phyloP scores from a whole-genome alignment of 148 eudicot species.

The Persicaria tinctoria region DNA sequence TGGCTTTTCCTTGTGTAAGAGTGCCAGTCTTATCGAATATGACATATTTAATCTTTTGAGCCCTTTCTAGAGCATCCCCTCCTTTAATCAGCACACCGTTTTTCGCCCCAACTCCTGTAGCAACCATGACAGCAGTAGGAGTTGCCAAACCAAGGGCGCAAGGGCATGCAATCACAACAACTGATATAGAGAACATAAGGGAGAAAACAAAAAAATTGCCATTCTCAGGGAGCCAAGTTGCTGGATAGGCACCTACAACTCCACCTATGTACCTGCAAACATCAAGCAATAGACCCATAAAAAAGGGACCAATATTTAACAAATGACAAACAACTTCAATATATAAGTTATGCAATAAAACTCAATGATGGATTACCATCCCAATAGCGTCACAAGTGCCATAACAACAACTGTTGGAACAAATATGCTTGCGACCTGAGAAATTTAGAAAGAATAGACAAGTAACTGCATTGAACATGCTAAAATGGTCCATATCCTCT shows the following conservation, averaged over 20 bases:
- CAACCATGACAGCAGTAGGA: slow-evolving; percentile 98
- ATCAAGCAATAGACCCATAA: slow-evolving; percentile 3
- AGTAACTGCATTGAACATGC: neutral
- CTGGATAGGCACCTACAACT: slow-evolving; percentile 60
- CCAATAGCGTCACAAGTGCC: slow-evolving; percentile 68
- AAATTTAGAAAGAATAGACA: neutral
- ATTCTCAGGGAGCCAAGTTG: slow-evolving; percentile 74
- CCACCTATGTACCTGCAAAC: slow-evolving; percentile 68
- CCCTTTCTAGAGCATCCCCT: slow-evolving; percentile 97
- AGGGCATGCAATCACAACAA: slow-evolving; percentile 94
- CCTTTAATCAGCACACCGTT: slow-evolving; percentile 95
- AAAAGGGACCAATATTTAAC: neutral
- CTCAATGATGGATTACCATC: slow-evolving; percentile 51
- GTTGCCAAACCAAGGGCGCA: slow-evolving; percentile 99
- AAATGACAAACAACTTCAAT: neutral
- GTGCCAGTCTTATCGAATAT: slow-evolving; percentile 97
- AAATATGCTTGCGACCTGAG: slow-evolving; percentile 92
- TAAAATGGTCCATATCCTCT: neutral
- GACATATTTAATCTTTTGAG: slow-evolving; percentile 80
- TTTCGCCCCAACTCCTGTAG: slow-evolving; percentile 98
- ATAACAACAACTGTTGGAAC: slow-evolving; percentile 79
- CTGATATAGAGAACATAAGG: slow-evolving; percentile 94
- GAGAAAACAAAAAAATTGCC: slow-evolving; percentile 85
- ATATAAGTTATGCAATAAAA: neutral
- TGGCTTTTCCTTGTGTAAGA: slow-evolving; percentile 91